Evolutionary conservation across 2,329 filamentous ascomycete species (phyloP).

Genomic region (Ceratocystis destructans): DNA sequence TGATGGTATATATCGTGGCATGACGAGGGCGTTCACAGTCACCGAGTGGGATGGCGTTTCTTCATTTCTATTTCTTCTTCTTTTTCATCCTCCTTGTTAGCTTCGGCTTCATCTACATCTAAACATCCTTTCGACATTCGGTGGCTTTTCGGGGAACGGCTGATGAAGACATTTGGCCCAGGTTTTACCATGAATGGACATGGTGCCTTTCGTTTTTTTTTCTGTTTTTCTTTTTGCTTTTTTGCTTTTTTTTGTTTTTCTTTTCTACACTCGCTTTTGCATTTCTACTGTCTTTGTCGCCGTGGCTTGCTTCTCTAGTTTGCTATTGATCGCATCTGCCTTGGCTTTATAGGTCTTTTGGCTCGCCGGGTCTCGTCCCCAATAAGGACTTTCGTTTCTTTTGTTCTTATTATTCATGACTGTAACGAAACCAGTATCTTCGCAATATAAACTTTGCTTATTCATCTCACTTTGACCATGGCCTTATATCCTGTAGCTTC

Average conservation of each 20-base stretch:
- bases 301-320: not conserved
- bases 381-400: not conserved
- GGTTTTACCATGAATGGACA: conserved; percentile 17
- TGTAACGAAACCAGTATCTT: conserved; percentile 6
- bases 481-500: not conserved
- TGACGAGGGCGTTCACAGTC: conserved; percentile 13
- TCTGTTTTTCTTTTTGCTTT: conserved; percentile 5
- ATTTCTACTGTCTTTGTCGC: not conserved
- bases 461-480: not conserved
- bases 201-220: conserved; percentile 14
- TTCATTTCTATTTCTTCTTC: not conserved
- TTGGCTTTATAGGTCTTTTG: not conserved
- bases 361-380: not conserved
- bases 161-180: conserved; percentile 15
- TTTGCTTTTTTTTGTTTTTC: not conserved
- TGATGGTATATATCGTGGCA: conserved; percentile 11
- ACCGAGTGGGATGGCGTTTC: conserved; percentile 6
- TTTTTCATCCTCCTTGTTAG: not conserved
- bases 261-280: not conserved
- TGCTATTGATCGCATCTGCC: not conserved
- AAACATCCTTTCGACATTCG: conserved; percentile 8
- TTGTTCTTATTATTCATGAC: conserved; percentile 1
- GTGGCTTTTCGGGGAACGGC: conserved; percentile 6
- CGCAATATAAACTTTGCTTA: conserved; percentile 3
- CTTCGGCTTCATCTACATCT: not conserved